Conservation (phyloP, 345 rosid species). For the Diplotaxis tenuifolia region DNA sequence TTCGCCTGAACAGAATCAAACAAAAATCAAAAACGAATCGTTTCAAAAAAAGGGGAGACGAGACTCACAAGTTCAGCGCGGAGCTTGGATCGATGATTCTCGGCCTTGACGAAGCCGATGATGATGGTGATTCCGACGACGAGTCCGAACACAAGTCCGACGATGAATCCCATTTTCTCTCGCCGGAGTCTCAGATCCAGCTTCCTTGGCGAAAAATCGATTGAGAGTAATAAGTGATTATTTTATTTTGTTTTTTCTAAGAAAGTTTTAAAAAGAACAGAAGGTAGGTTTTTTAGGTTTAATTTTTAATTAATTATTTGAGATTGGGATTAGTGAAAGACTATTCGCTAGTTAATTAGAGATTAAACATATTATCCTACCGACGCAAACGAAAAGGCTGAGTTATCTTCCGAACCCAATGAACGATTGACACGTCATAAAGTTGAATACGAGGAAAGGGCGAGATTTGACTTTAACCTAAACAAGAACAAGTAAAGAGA, state of each 20-base stretch:
- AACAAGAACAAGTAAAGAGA: not conserved
- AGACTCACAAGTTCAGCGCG: constrained; percentile 79
- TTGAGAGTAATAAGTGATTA: not conserved
- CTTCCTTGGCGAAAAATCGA: not conserved
- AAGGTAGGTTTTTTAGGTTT: not conserved
- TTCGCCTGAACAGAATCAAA: constrained; percentile 50
- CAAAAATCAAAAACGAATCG: constrained; percentile 6
- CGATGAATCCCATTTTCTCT: constrained; percentile 54
- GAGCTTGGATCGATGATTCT: constrained; percentile 81
- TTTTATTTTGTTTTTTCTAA: not conserved
- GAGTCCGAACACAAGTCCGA: constrained; percentile 70
- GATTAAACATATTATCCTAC: not conserved
- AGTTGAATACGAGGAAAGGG: not conserved
- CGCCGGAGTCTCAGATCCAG: constrained; percentile 33
- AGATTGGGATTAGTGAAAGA: constrained; percentile 1
- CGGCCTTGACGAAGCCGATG: constrained; percentile 71
- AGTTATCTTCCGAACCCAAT: not conserved
- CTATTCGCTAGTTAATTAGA: not conserved
- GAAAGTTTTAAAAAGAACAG: not conserved
- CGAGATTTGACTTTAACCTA: not conserved
- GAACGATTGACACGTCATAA: not conserved
- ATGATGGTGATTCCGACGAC: constrained; percentile 62
- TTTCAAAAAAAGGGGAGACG: not conserved
- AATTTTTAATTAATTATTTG: not conserved
- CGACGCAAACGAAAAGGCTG: constrained; percentile 8